Evolutionary conservation across 208 protist genomes (phyloP).

Genomic region (Crithidia thermophila): DNA sequence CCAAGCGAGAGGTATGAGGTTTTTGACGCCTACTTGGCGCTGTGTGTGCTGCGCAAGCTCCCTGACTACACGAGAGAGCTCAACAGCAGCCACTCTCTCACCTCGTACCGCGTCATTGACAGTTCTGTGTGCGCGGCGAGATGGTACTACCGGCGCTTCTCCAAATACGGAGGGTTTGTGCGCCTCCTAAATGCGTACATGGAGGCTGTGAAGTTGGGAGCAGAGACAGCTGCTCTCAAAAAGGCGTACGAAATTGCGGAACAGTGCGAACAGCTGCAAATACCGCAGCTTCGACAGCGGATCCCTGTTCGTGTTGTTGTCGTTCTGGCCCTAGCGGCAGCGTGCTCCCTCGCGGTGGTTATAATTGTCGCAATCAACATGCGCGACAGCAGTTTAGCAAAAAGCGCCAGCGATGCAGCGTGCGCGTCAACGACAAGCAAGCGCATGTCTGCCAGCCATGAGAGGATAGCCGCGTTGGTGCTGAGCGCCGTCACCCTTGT

Average conservation of each 20-base stretch:
- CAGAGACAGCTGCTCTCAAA: not conserved
- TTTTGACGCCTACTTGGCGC: conserved; percentile 24
- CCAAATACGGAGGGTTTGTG: conserved; percentile 26
- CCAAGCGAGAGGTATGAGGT: conserved; percentile 19
- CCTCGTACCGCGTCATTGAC: conserved; percentile 17
- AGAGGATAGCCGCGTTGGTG: conserved; percentile 25
- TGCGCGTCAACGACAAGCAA: too few species aligned
- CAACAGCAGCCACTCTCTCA: not conserved
- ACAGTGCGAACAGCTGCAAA: conserved; percentile 17
- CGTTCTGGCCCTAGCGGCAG: conserved; percentile 13
- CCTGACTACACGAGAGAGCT: conserved; percentile 16
- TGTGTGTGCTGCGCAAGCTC: conserved; percentile 29
- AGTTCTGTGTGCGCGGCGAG: conserved; percentile 20
- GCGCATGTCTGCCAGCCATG: too few species aligned
- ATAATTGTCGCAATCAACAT: conserved; percentile 20
- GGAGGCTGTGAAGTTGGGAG: conserved; percentile 9
- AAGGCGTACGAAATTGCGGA: conserved; percentile 22
- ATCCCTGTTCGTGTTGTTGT: conserved; percentile 22
- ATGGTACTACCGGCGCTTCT: conserved; percentile 35
- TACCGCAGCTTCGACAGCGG: conserved; percentile 13
- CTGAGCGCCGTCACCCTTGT: conserved; percentile 21
- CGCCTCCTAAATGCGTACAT: conserved; percentile 31
- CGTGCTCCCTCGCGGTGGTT: conserved; percentile 19
- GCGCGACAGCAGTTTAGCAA: too few species aligned
- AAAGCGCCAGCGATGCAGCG: too few species aligned